Evolutionary conservation across 805 yeast species (phyloP), one percentile per base, ranked within the genome.

Genomic region (Wickerhamomyces subpelliculosus): DNA sequence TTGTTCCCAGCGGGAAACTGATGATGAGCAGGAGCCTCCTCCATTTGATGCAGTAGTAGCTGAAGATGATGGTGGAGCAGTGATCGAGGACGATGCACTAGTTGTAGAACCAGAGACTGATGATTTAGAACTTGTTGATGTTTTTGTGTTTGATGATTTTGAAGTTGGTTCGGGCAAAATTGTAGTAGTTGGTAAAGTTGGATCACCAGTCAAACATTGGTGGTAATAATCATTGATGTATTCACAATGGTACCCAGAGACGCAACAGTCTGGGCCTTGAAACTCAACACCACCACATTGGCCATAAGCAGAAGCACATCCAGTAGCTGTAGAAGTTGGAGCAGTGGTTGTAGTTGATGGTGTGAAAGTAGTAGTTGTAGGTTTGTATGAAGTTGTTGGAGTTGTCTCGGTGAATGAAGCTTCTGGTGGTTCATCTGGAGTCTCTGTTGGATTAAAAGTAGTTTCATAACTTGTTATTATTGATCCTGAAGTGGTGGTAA

Each of bases 1-100:
- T n/a, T 21, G 35, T 42, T 9, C 38, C 47, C n/a, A n/a, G n/a
- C n/a, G n/a, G n/a, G n/a, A n/a, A 25, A 37, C 27, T 13, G 20
- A 11, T 9, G 31, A 25, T 10, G 27, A 25, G 13, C 27, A 10
- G 13, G 27, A 8, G 13, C 14, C 11, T 10, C n/a, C 5, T 12
- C n/a, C 11, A 25, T 13, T 25, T 10, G 27, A 10, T 25, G 27
- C 27, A 12, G 27, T 25, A 6, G 13, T 8, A 10, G 13, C 11
- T 10, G 27, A 12, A 25, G 27, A 12, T 10, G 27, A 25, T 25
- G 27, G 7, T 21, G 23, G 17, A 26, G 28, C 11, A 4, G 17
- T n/a, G 28, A 5, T 19, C 14, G 22, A 19, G 19, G 22, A 8
- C 19, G 32, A 19, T 11, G 32, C 14, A 19, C 19, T 22, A 5